phyloP scores from a whole-genome alignment of 2,329 filamentous ascomycete species.

The Diplodia mutila region DNA sequence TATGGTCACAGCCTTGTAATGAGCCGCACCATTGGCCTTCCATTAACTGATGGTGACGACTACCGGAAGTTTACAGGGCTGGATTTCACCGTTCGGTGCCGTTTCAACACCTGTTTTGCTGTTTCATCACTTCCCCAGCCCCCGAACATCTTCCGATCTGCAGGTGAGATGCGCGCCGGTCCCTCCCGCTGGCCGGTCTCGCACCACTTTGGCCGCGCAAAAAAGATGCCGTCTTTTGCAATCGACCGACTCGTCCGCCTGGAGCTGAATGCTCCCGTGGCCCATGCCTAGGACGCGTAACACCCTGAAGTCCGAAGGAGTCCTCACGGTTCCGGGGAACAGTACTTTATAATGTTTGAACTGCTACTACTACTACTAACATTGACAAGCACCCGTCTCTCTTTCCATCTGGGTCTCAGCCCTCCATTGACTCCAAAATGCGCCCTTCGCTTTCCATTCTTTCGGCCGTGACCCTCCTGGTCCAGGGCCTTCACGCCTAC shows the following conservation, averaged over 20 bases:
- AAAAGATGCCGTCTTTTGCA: not conserved
- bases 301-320: not conserved
- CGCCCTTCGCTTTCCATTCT: conserved; percentile 10
- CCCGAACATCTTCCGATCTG: not conserved
- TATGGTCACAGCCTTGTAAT: not conserved
- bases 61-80: not conserved
- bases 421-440: not conserved
- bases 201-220: conserved; percentile 2
- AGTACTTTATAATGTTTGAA: not conserved
- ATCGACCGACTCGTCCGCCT: not conserved
- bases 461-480: conserved; percentile 8
- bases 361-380: not conserved
- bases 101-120: not conserved
- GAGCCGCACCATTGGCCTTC: too few relatives aligned
- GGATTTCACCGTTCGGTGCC: not conserved
- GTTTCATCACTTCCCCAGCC: not conserved
- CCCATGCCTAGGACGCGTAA: conserved; percentile 11
- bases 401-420: not conserved
- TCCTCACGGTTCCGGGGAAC: not conserved
- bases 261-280: not conserved
- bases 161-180: not conserved
- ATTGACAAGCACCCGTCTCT: not conserved
- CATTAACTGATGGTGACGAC: not conserved
- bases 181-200: conserved; percentile 1
- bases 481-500: conserved; percentile 17